These are phyloP conservation scores for Kickxella alabastrina DNA, from an alignment of 192 early-diverging fungal genomes.

Conservation along the genomic window DNA sequence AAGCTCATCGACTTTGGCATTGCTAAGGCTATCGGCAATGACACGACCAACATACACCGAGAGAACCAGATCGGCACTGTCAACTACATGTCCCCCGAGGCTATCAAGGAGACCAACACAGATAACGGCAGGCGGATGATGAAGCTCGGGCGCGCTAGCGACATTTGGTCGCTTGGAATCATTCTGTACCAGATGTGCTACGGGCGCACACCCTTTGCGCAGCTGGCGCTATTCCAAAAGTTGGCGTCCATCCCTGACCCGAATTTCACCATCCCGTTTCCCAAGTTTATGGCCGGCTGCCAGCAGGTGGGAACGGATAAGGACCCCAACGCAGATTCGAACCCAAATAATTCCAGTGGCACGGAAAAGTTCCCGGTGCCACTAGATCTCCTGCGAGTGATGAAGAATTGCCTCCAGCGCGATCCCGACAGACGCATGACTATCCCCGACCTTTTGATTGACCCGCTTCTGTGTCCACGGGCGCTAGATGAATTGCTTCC, in stretches of 20 bases:
- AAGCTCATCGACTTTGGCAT: slow-evolving; percentile 99
- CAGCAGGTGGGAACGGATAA: slow-evolving; percentile 25
- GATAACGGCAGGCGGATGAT: slow-evolving; percentile 32
- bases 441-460: slow-evolving; percentile 64
- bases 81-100: slow-evolving; percentile 96
- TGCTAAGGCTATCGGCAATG: slow-evolving; percentile 88
- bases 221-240: slow-evolving; percentile 64
- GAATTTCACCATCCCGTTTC: slow-evolving; percentile 63
- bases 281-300: slow-evolving; percentile 43
- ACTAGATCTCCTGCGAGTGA: slow-evolving; percentile 54
- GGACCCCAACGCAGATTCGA: slow-evolving; percentile 26
- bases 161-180: slow-evolving; percentile 91
- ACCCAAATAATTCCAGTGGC: slow-evolving; percentile 10
- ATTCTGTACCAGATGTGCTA: slow-evolving; percentile 93
- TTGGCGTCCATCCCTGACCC: slow-evolving; percentile 70
- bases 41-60: slow-evolving; percentile 89
- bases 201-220: slow-evolving; percentile 76
- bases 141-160: slow-evolving; percentile 74
- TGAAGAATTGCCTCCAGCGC: slow-evolving; percentile 67
- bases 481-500: slow-evolving; percentile 37
- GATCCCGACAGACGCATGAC: slow-evolving; percentile 62
- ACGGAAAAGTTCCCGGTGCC: slow-evolving; percentile 41
- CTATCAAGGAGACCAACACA: slow-evolving; percentile 56
- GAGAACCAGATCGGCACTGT: slow-evolving; percentile 85
- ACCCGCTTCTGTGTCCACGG: slow-evolving; percentile 58